Base-by-base conservation (phyloP, 352 stramenopile genomes). In the Pythium rishiriense region DNA sequence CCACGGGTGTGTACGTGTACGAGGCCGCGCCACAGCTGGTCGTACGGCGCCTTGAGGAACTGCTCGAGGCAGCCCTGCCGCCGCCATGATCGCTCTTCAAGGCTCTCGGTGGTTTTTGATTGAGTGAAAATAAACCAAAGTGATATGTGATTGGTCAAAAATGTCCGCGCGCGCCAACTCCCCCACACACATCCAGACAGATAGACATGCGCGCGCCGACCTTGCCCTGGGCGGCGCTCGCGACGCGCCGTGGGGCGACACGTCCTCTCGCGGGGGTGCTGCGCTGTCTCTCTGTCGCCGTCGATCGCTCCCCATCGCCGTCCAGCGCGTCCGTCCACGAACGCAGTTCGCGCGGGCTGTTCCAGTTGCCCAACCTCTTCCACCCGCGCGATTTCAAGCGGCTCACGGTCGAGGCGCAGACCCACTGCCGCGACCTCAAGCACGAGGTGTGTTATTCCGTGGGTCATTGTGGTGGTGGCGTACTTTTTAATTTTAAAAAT, bases 1-100 rank as follows among this genome's bases (percentile, higher is more conserved):
- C 81, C 31, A 90, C 80, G 19, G 84, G 82, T 4, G 68, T 93
- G 26, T 91, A 88, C 50, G 74, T 93, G 12, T 79, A 80, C 28
- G 80, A 90, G 70, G 75, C 70, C 6, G 77, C 88, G 55, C 54
- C 70, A n/a, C 21, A 7, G n/a, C 33, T 67, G 24, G 73, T 73
- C 10, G 47, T 79, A 21, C 15, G 45, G 15, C 67, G 64, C 24
- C 42, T 81, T 17, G 46, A 73, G 21, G 45, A 50, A 15, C 25
- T 81, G 55, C 47, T 79, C 21, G 49, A 39, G n/a, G 55, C 48
- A 19, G 52, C 47, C 6, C 15, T 25, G 53, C 53, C 25, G 39
- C 35, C 35, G 35, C 35, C 35, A 17, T 42, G 12, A 42, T 4
- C 7, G 5, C 12, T 3, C 35, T 42, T 17, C 35, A 42, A 19